Evolutionary conservation across 2,329 filamentous ascomycete genomes (phyloP), one percentile per base, ranked within the genome.

Genomic region (Exophiala viscosa): DNA sequence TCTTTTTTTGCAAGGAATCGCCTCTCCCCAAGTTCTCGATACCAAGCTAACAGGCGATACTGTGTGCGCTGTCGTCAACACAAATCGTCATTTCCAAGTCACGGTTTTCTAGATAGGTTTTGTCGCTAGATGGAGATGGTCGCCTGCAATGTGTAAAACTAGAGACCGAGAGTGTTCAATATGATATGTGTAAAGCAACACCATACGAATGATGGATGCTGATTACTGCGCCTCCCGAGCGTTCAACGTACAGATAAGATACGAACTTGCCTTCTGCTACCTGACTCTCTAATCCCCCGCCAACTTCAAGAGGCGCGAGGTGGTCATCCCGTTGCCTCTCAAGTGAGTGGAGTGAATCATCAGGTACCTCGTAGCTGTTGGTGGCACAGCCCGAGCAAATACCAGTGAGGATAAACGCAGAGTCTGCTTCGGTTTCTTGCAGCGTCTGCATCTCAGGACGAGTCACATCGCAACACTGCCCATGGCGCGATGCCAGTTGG

Each of bases 381-480:
- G 28, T 35, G 42, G 23, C 28, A 45, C 28, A 45, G 40, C 38
- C 38, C 39, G n/a, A 40, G 43, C 47, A 50, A 50, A 50, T 50
- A 33, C 18, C 17, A 38, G 42, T 33, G 17, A 15, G 28, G 17
- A 17, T n/a, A 11, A n/a, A 23, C 14, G 18, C 40, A 42, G 40
- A 28, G 9, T 20, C 13, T 20, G 11, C 15, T 15, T 45, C 18
- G 42, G 42, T 11, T 18, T 45, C 28, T 31, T 45, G 42, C 42
- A 40, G 31, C 28, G 42, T 36, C 39, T 31, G 32, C 39, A 36
- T n/a, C 47, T 35, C 39, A 39, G 40, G 38, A 41, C 42, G 42
- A 52, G 50, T 50, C 50, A 50, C n/a, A 47, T 45, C 46, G 46
- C 44, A 35, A 43, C 23, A 32, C 42, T 20, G 17, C 34, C 36